Base-by-base conservation (phyloP, 257 asterid genomes). In the Cinchona pubescens region DNA sequence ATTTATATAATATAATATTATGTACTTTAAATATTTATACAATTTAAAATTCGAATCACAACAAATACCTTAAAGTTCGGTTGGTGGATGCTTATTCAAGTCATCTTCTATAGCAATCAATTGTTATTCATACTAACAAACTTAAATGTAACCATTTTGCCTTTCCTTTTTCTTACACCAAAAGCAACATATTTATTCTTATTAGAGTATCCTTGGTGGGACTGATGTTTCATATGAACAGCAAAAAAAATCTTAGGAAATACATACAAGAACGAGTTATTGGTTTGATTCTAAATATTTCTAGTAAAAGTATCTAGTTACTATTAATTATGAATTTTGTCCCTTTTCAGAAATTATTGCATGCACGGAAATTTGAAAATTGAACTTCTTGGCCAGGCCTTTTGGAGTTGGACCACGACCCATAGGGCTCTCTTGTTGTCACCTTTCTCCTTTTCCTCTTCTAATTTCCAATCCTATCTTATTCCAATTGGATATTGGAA, bases 11-110 rank as follows among this genome's bases (percentile, higher is more conserved):
- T n/a, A n/a, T n/a, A n/a, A n/a, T n/a, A n/a, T n/a, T n/a, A n/a
- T n/a, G n/a, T n/a, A n/a, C n/a, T n/a, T n/a, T n/a, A n/a, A n/a
- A n/a, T n/a, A n/a, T n/a, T n/a, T n/a, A n/a, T n/a, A n/a, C n/a
- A n/a, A n/a, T n/a, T n/a, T n/a, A n/a, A n/a, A n/a, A n/a, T n/a
- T n/a, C n/a, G n/a, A n/a, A n/a, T n/a, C n/a, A n/a, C n/a, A n/a
- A n/a, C n/a, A n/a, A n/a, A n/a, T n/a, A n/a, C n/a, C n/a, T n/a
- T n/a, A n/a, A n/a, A n/a, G 82, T 73, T n/a, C 16, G 75, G 80
- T 82, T 69, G 81, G 76, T 72, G 78, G 78, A 78, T 65, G 74
- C 42, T 53, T 82, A 79, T 71, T 79, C 35, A 69, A 79, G 48
- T 55, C 73, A 29, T 71, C 32, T 25, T 70, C 53, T 29, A 43